Percentiles rank a stretch among this genome's conserved stretches.
These are phyloP conservation scores for Mycena amicta DNA, from an alignment of 768 basidiomycete species.

Conservation along the genomic window DNA sequence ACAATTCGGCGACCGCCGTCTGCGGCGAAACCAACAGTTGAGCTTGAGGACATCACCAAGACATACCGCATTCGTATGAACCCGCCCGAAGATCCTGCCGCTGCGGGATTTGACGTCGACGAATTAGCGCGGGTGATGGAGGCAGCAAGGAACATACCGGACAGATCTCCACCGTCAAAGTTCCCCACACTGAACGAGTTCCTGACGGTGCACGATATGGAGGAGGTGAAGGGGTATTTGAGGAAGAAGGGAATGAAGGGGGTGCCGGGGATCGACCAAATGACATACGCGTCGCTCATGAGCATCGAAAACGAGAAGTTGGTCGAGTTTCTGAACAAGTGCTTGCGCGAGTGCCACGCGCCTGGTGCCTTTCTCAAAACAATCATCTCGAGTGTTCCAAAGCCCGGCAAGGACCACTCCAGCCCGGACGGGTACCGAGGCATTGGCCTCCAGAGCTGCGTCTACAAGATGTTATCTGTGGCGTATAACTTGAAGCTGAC, in stretches of 20 bases:
- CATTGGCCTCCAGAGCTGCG: slow-evolving; percentile 24
- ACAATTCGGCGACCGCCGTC: background rate
- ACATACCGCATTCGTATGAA: slow-evolving; percentile 1
- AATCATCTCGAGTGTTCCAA: slow-evolving; percentile 9
- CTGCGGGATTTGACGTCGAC: background rate
- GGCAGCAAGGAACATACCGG: background rate
- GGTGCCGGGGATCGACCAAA: background rate
- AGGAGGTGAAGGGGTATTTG: background rate
- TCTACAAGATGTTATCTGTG: slow-evolving; percentile 25
- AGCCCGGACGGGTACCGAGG: slow-evolving; percentile 17
- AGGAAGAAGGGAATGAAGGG: background rate
- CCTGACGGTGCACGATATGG: background rate
- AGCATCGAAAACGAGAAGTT: background rate
- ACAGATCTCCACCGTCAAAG: background rate
- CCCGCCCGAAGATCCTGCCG: background rate
- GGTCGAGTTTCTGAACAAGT: too few relatives aligned
- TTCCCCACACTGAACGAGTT: slow-evolving; percentile 1
- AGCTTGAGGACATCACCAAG: background rate
- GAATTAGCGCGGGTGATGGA: background rate
- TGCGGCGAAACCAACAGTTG: background rate
- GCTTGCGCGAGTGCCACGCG: too few relatives aligned
- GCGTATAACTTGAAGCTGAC: slow-evolving; percentile 20
- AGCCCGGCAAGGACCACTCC: slow-evolving; percentile 16
- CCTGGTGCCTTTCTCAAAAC: too few relatives aligned
- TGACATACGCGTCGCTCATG: background rate